These are phyloP conservation scores for Coleophoma eucalyptorum DNA, from an alignment of 2,329 filamentous ascomycete species.

Conservation along the genomic window DNA sequence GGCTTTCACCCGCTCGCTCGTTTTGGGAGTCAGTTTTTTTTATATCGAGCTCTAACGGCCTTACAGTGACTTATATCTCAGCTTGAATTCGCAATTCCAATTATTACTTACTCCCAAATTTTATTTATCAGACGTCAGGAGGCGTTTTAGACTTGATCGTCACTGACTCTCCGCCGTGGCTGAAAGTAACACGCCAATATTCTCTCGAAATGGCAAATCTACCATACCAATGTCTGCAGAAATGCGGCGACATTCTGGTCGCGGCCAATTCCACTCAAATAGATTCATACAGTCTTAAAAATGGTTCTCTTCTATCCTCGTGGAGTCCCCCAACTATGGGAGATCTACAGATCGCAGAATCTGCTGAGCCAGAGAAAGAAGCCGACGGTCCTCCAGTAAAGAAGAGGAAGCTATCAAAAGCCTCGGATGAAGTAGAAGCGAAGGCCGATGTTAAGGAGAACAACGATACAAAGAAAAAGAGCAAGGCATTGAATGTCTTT, in stretches of 20 bases:
- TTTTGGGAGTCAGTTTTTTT: too few relatives aligned
- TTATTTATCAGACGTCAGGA: too few relatives aligned
- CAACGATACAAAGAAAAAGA: constrained; percentile 14
- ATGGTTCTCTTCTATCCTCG: constrained; percentile 51
- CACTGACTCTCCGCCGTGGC: too few relatives aligned
- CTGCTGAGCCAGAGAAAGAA: background rate
- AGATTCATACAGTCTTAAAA: constrained; percentile 59
- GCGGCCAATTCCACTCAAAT: constrained; percentile 72
- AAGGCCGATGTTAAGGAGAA: constrained; percentile 1
- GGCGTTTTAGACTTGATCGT: too few relatives aligned
- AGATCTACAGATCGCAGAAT: constrained; percentile 1
- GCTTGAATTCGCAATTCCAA: too few relatives aligned
- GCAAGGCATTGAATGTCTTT: constrained; percentile 24
- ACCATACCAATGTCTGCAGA: constrained; percentile 62
- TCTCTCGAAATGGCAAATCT: constrained; percentile 35
- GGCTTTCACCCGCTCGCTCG: too few relatives aligned
- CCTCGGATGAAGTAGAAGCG: background rate
- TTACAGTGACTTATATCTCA: too few relatives aligned
- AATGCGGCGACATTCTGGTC: constrained; percentile 57
- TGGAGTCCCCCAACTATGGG: constrained; percentile 22
- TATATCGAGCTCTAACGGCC: too few relatives aligned
- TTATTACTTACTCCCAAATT: too few relatives aligned
- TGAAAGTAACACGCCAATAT: too few relatives aligned
- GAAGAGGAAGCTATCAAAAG: constrained; percentile 23
- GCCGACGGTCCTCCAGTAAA: constrained; percentile 22